Conservation (phyloP, 805 yeast genomes). For the Helenozyma rhizophorensis region DNA sequence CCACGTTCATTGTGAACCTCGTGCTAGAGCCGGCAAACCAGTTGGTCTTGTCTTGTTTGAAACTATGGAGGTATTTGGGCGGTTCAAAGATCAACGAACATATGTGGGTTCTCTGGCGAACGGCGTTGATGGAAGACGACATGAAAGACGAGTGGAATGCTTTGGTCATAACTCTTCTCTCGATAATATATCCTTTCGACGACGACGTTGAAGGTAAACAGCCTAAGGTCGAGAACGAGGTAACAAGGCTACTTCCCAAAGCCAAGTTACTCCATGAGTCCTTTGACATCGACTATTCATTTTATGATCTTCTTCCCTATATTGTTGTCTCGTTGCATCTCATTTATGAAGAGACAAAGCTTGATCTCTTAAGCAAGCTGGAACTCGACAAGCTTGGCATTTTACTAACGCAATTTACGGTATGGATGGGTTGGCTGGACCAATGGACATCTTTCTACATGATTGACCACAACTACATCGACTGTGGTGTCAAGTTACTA, state of each 20-base stretch:
- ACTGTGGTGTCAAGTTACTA: conserved; percentile 36
- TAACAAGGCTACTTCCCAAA: conserved; percentile 27
- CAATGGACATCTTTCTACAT: conserved; percentile 59
- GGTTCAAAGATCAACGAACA: conserved; percentile 56
- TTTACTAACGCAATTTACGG: conserved; percentile 56
- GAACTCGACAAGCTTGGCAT: conserved; percentile 42
- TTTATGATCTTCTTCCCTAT: conserved; percentile 56
- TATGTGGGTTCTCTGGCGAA: conserved; percentile 61
- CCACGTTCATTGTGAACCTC: conserved; percentile 27
- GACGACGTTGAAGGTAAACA: conserved; percentile 13
- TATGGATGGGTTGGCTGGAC: conserved; percentile 73
- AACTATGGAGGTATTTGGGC: conserved; percentile 47
- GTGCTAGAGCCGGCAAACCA: conserved; percentile 42
- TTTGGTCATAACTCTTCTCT: conserved; percentile 47
- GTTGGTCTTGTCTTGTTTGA: conserved; percentile 43
- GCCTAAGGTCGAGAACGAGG: conserved; percentile 18
- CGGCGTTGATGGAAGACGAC: conserved; percentile 43
- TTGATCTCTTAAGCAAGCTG: conserved; percentile 45
- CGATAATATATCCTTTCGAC: conserved; percentile 49
- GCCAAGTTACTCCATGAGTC: conserved; percentile 26
- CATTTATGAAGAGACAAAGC: conserved; percentile 66
- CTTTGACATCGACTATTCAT: conserved; percentile 33
- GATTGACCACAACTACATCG: conserved; percentile 28
- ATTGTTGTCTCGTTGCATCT: conserved; percentile 68
- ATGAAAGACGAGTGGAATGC: conserved; percentile 56